Evolutionary conservation across 2,329 filamentous ascomycete genomes (phyloP).

Genomic region (Ceratocystis alfenasii): DNA sequence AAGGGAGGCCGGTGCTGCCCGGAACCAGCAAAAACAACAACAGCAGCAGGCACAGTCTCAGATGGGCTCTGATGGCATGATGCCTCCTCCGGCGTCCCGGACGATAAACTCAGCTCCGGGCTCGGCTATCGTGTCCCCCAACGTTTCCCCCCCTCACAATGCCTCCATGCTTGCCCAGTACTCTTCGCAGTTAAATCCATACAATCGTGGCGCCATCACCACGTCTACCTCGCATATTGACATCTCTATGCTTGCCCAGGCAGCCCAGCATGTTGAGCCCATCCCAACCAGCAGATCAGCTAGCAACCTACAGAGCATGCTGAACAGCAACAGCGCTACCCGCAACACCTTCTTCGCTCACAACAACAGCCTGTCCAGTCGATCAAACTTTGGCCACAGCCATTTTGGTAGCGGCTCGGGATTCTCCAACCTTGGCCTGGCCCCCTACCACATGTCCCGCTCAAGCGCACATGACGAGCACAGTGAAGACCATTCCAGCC

Average conservation of each 20-base stretch:
- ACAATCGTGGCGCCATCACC: slow-evolving; percentile 36
- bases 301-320: slow-evolving; percentile 33
- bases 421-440: slow-evolving; percentile 52
- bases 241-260: slow-evolving; percentile 49
- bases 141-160: slow-evolving; percentile 87
- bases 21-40: slow-evolving; percentile 73
- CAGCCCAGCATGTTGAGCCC: slow-evolving; percentile 46
- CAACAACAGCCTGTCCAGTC: slow-evolving; percentile 18
- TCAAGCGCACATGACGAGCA: slow-evolving; percentile 75
- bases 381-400: slow-evolving; percentile 37
- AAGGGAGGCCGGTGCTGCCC: slow-evolving; percentile 66
- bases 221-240: slow-evolving; percentile 35
- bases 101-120: slow-evolving; percentile 79
- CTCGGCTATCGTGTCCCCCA: slow-evolving; percentile 80
- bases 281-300: slow-evolving; percentile 26
- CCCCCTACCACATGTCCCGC: slow-evolving; percentile 88
- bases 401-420: slow-evolving; percentile 38
- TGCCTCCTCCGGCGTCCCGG: slow-evolving; percentile 59
- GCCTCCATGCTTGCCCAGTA: slow-evolving; percentile 56
- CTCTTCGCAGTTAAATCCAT: slow-evolving; percentile 29
- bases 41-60: slow-evolving; percentile 93
- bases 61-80: slow-evolving; percentile 48
- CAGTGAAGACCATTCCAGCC: slow-evolving; percentile 63
- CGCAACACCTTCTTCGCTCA: slow-evolving; percentile 21
- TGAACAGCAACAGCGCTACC: slow-evolving; percentile 19